Conservation (phyloP, 2,329 filamentous ascomycete species). For the Bimuria novae-zelandiae region DNA sequence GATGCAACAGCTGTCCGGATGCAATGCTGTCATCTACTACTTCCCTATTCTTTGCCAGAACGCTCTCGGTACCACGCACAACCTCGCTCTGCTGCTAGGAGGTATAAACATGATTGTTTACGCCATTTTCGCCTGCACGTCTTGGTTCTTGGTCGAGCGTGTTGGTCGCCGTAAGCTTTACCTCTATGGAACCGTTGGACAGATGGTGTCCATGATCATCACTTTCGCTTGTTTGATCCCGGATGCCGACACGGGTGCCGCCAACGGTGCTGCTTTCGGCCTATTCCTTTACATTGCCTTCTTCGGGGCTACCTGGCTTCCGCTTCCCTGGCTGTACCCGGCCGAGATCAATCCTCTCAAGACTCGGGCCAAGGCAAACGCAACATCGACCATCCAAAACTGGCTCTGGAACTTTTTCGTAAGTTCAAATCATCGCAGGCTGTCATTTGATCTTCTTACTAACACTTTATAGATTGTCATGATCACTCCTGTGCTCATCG, state of each 20-base stretch:
- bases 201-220: slow-evolving; percentile 58
- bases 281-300: slow-evolving; percentile 54
- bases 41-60: slow-evolving; percentile 49
- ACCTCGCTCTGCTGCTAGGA: slow-evolving; percentile 51
- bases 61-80: slow-evolving; percentile 57
- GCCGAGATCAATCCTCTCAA: slow-evolving; percentile 12
- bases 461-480: slow-evolving; percentile 1
- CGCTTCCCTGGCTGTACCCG: slow-evolving; percentile 18
- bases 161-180: slow-evolving; percentile 57
- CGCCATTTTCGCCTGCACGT: slow-evolving; percentile 60
- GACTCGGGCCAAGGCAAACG: slow-evolving; percentile 11
- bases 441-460: not conserved
- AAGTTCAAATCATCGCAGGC: not conserved
- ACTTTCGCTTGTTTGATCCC: slow-evolving; percentile 6
- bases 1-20: slow-evolving; percentile 53
- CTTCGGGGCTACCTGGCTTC: slow-evolving; percentile 46
- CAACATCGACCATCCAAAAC: slow-evolving; percentile 2
- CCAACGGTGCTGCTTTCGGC: slow-evolving; percentile 1
- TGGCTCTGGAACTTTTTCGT: slow-evolving; percentile 10
- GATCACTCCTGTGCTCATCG: slow-evolving; percentile 4
- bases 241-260: not conserved
- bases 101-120: slow-evolving; percentile 62
- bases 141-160: slow-evolving; percentile 68
- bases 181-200: slow-evolving; percentile 53
- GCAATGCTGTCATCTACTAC: slow-evolving; percentile 34